phyloP scores from a whole-genome alignment of 805 yeast genomes.

The Metschnikowia hibisci region DNA sequence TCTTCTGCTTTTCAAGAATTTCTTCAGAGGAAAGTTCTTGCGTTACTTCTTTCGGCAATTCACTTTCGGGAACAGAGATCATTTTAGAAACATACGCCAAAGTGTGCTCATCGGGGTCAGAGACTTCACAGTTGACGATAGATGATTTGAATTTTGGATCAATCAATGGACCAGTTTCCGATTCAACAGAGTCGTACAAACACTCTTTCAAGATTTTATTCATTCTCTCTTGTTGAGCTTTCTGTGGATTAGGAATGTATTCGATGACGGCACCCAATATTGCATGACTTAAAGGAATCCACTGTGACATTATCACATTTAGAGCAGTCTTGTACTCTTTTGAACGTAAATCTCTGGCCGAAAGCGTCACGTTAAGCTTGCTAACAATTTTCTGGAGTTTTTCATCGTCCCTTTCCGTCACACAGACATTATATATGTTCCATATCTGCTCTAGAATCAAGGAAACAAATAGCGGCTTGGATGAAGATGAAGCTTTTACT shows the following conservation, averaged over 20 bases:
- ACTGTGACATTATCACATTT: conserved; percentile 74
- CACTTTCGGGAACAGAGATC: conserved; percentile 77
- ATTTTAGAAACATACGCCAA: conserved; percentile 85
- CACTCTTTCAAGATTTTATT: conserved; percentile 53
- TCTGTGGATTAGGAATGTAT: conserved; percentile 75
- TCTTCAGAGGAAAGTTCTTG: conserved; percentile 49
- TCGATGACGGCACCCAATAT: conserved; percentile 81
- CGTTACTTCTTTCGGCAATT: conserved; percentile 58
- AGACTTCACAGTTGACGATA: conserved; percentile 63
- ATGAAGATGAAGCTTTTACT: conserved; percentile 47
- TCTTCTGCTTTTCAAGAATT: conserved; percentile 56
- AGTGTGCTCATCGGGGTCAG: conserved; percentile 50
- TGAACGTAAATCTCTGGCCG: conserved; percentile 73
- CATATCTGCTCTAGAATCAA: conserved; percentile 86
- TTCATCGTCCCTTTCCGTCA: conserved; percentile 62
- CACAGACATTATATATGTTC: conserved; percentile 78
- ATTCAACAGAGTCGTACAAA: conserved; percentile 43
- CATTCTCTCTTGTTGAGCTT: conserved; percentile 70
- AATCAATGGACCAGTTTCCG: conserved; percentile 42
- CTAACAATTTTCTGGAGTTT: conserved; percentile 70
- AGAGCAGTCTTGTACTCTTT: conserved; percentile 68
- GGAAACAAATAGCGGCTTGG: conserved; percentile 83
- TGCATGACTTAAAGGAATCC: conserved; percentile 91
- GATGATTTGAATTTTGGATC: conserved; percentile 48
- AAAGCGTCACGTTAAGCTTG: conserved; percentile 62